Conservation (phyloP, 768 basidiomycete species). For the Boletus patriciae region DNA sequence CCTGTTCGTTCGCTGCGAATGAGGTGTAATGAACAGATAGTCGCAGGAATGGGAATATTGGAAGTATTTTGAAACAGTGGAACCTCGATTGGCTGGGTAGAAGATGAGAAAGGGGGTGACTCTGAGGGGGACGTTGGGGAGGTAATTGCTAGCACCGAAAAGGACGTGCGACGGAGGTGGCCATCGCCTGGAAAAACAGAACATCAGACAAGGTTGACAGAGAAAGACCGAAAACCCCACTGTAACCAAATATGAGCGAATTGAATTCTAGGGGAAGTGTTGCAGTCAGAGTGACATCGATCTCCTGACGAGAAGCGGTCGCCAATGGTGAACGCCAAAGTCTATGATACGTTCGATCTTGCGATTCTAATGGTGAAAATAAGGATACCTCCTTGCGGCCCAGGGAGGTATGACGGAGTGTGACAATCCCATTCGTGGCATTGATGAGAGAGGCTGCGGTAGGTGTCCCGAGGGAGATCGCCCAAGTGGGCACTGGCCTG, state of each 20-base stretch:
- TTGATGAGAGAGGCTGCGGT: conserved; percentile 7
- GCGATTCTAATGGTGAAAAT: conserved; percentile 7
- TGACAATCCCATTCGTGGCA: conserved; percentile 16
- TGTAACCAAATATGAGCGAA: conserved; percentile 60
- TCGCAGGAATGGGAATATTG: conserved; percentile 47
- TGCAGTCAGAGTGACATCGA: conserved; percentile 32
- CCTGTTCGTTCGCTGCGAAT: conserved; percentile 58
- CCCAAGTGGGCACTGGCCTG: conserved; percentile 12
- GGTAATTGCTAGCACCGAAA: conserved; percentile 36
- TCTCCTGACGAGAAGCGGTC: conserved; percentile 1
- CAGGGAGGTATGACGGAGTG: conserved; percentile 20
- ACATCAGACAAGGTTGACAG: not conserved
- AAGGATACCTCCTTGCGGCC: conserved; percentile 22
- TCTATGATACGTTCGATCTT: conserved; percentile 6
- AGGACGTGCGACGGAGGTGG: conserved; percentile 44
- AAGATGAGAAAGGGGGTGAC: conserved; percentile 1
- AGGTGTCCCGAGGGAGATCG: conserved; percentile 11
- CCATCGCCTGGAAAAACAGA: conserved; percentile 48
- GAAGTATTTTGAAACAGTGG: conserved; percentile 41
- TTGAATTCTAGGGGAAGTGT: conserved; percentile 59
- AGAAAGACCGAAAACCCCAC: conserved; percentile 38
- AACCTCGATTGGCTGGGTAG: not conserved
- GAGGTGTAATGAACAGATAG: conserved; percentile 46
- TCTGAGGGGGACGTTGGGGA: not conserved
- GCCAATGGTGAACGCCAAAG: conserved; percentile 24